Evolutionary conservation across 2,329 filamentous ascomycete genomes (phyloP), one percentile per base, ranked within the genome.

Genomic region (Pseudonectria buxi): DNA sequence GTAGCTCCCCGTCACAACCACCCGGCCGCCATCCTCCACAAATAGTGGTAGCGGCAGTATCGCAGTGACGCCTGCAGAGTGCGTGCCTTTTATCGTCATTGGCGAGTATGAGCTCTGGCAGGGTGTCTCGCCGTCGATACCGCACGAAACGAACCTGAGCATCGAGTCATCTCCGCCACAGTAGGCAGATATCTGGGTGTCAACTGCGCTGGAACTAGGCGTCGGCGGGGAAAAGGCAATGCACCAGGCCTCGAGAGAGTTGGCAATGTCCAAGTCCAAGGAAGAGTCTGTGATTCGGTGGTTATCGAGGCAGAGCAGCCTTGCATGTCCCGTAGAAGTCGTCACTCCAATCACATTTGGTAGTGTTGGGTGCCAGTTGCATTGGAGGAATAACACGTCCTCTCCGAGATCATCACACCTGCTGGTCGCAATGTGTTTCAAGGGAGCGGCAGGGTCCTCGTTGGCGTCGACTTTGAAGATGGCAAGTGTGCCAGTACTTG

Each of bases 1-100:
- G 54, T 96, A 98, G 54, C 86, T 94, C 4, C 92, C 92, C 0
- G 89, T 95, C 3, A 95, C 53, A 3, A 94, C 59, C 4, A 92
- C 53, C 4, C 70, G 67, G 2, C 69, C 67, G 3, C 65, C 64
- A 7, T 71, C 64, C 7, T 56, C 46, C 0, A 55, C 47, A 2
- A 57, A 50, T 3, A 65, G 14, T 1, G 69, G 54, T 3, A 94
- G 63, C 0, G 88, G 86, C 3, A 95, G 61, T 35, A 96, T 92
- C 2, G 86, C 78, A 0, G 89, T 95, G 1, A 96, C 84, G 10
- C 92, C 90, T 2, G 88, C 87, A n/a, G 69, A 68, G 51, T 95
- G 87, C 18, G 49, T 43, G n/a, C 57, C 55, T 41, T 69, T 79
- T 18, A 64, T 48, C 11, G 41, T 43, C 7, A 59, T 40, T 2